phyloP scores from a whole-genome alignment of 2,329 filamentous ascomycete genomes.

The Tolypocladium guangdongense region DNA sequence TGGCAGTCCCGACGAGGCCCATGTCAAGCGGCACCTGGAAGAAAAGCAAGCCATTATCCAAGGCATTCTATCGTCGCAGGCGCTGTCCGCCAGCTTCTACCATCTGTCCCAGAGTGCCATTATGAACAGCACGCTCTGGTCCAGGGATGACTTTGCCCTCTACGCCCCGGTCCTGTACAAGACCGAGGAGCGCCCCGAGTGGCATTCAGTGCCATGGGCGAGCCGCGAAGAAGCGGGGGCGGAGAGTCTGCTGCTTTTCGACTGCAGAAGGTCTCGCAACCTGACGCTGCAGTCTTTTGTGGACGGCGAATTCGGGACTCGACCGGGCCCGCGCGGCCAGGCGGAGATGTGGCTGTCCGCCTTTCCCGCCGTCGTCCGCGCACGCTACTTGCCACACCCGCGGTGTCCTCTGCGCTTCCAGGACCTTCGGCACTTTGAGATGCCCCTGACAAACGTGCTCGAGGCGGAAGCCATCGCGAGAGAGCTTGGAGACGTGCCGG shows the following conservation, averaged over 20 bases:
- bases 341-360: not conserved
- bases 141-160: not conserved
- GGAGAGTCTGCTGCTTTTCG: not conserved
- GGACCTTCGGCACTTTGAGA: too few species aligned
- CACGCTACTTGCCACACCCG: too few species aligned
- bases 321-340: accelerated
- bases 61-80: not conserved
- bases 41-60: not conserved
- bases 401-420: too few species aligned
- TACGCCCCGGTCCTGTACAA: not conserved
- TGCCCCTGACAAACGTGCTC: too few species aligned
- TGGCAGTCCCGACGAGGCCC: not conserved
- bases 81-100: not conserved
- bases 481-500: too few species aligned
- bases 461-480: too few species aligned
- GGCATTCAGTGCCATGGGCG: not conserved
- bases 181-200: not conserved
- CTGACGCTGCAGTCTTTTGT: not conserved
- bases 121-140: not conserved
- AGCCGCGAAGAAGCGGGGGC: not conserved
- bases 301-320: not conserved
- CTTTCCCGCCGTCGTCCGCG: too few species aligned
- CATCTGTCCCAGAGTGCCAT: not conserved
- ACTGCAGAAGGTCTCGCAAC: not conserved
- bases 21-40: not conserved